Evolutionary conservation across 805 yeast species (phyloP), one percentile per base, ranked within the genome.

Genomic region (Tetrapisispora fleetii): DNA sequence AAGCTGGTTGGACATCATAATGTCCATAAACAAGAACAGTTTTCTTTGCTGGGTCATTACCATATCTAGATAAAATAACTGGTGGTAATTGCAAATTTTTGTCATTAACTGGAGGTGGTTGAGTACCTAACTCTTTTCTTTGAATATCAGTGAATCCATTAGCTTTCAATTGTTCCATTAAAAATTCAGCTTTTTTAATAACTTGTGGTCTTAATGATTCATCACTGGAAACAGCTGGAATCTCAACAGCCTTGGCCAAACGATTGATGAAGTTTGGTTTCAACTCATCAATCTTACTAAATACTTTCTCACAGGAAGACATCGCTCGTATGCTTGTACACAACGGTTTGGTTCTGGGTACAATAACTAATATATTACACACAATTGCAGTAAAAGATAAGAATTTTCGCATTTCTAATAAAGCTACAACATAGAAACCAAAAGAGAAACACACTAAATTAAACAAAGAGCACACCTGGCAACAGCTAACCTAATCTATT

Each of bases 1-100:
- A 70, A 17, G 99, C 99, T 11, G 99, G 99, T 73, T 93, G 99
- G 53, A 93, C 99, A 61, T 93, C 99, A 69, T 91, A 91, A 67
- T 93, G 99, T 44, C 98, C 99, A 65, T 93, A 93, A 38, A 93
- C 81, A 54, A 95, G 76, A 40, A 93, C 84, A 30, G 89, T 93
- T 70, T 88, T 90, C 77, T 90, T 90, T 32, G 67, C 54, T 37
- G 95, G 83, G 63, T 89, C 95, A 27, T 65, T 63, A 49, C 99
- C 99, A 58, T 77, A 82, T 61, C 93, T 79, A 33, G 93, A 93
- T 52, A 93, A 78, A n/a, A 93, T 90, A 52, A 93, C 82, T 11
- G 99, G 99, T 19, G 99, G 99, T 54, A 93, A 78, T 58, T 79
- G 78, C 51, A 91, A 72, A 37, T 72, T 73, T 27, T 79, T 68